Base-by-base conservation (phyloP, 768 basidiomycete species). In the Kwoniella bestiolae region DNA sequence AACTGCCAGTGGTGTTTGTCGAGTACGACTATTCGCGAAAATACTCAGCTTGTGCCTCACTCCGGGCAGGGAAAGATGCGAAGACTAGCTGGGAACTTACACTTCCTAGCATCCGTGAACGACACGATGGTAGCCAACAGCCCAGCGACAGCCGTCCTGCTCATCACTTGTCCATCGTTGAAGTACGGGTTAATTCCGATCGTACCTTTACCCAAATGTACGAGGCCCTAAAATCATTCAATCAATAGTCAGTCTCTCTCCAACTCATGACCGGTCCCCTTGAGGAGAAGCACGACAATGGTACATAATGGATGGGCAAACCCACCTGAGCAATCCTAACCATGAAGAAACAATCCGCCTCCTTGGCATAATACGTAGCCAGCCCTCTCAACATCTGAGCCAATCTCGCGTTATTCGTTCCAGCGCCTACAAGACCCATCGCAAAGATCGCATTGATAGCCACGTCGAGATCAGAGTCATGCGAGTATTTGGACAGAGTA, bases 201-300 rank as follows among this genome's bases (percentile, higher is more conserved):
- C 14, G 94, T 97, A 35, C 96, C 96, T 83, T 99, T 99, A 80
- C 96, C 96, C 94, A 98, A 94, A 81, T 97, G 93, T n/a, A 97
- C 90, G 73, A 98, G 82, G 21, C 96, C 96, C 82, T 97, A 91
- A n/a, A 6, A 1, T n/a, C 1, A 35, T 14, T 28, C 6, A 44
- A 56, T 11, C 38, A 5, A 56, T 14, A 21, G 35, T 31, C 14
- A 28, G n/a, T 21, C 50, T 18, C 18, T 41, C 12, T 11, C 38
- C 38, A 16, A 1, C 11, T 41, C 38, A n/a, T n/a, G n/a, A n/a
- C n/a, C n/a, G n/a, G n/a, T n/a, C n/a, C n/a, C n/a, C n/a, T n/a
- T n/a, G n/a, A n/a, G n/a, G n/a, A n/a, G n/a, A n/a, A n/a, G n/a
- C n/a, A n/a, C n/a, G n/a, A n/a, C n/a, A n/a, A n/a, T n/a, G n/a